Evolutionary conservation across 768 basidiomycete species (phyloP).

Genomic region (Collybiopsis confluens): DNA sequence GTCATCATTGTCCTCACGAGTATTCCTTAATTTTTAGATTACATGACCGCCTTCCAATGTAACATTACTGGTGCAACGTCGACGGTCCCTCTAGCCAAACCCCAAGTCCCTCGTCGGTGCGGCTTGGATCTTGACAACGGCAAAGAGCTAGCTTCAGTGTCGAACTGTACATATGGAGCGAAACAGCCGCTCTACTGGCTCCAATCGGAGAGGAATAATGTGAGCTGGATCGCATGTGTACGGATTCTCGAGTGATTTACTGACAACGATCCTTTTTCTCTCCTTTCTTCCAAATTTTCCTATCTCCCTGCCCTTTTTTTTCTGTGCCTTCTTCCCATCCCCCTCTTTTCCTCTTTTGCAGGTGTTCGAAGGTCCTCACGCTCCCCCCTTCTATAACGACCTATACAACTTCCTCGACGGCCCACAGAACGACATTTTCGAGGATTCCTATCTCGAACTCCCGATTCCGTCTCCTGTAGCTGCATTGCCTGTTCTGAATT

Average conservation of each 20-base stretch:
- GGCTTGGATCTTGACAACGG: constrained; percentile 52
- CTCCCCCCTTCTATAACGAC: constrained; percentile 65
- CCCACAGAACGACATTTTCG: constrained; percentile 70
- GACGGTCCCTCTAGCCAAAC: constrained; percentile 43
- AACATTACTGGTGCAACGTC: constrained; percentile 52
- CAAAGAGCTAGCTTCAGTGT: constrained; percentile 32
- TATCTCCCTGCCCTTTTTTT: not conserved
- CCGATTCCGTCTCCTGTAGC: constrained; percentile 42
- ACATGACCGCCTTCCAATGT: constrained; percentile 76
- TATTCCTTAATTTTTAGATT: constrained; percentile 34
- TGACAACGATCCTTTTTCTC: too few relatives aligned
- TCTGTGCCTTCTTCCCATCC: too few relatives aligned
- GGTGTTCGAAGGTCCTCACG: constrained; percentile 62
- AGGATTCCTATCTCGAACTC: constrained; percentile 45
- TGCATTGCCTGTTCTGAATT: constrained; percentile 25
- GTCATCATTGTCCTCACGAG: not conserved
- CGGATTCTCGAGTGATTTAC: too few relatives aligned
- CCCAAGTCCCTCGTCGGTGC: constrained; percentile 62
- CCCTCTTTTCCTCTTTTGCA: constrained; percentile 17
- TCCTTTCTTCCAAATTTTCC: not conserved
- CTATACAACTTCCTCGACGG: constrained; percentile 72
- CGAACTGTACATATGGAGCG: constrained; percentile 71
- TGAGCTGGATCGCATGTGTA: too few relatives aligned
- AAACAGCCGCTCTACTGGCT: constrained; percentile 72
- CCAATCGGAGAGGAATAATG: constrained; percentile 59